Percentiles rank a stretch among this genome's conserved stretches.
Conservation (phyloP, 805 yeast species). For the Starmerella apicola region DNA sequence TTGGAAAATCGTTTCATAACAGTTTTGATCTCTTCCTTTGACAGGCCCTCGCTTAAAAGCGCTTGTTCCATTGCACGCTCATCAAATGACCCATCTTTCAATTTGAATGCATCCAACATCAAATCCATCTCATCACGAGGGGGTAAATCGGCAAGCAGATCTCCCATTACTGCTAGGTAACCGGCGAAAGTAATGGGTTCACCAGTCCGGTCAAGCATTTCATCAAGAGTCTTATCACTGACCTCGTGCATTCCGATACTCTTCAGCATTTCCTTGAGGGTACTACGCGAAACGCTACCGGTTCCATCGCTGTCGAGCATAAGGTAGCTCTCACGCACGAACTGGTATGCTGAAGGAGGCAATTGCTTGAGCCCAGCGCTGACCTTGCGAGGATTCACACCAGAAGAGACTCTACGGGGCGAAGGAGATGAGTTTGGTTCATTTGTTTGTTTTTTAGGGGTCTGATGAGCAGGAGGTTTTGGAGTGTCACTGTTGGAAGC, state of each 20-base stretch:
- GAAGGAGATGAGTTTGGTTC: too few species aligned
- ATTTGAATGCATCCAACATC: slow-evolving; percentile 19
- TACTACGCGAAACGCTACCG: slow-evolving; percentile 19
- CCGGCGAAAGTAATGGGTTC: slow-evolving; percentile 21
- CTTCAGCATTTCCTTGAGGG: slow-evolving; percentile 17
- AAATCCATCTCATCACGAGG: slow-evolving; percentile 18
- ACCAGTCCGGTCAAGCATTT: slow-evolving; percentile 22
- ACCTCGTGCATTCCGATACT: slow-evolving; percentile 18
- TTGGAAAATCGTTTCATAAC: slow-evolving; percentile 15
- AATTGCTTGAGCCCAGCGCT: slow-evolving; percentile 22
- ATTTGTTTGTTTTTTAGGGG: too few species aligned
- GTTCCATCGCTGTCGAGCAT: slow-evolving; percentile 21
- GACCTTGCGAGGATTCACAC: slow-evolving; percentile 19
- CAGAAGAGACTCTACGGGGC: too few species aligned
- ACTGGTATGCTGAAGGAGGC: slow-evolving; percentile 20
- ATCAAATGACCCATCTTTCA: slow-evolving; percentile 17
- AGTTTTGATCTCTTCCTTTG: slow-evolving; percentile 13
- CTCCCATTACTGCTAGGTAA: slow-evolving; percentile 22
- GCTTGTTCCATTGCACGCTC: slow-evolving; percentile 13
- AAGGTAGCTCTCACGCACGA: slow-evolving; percentile 21
- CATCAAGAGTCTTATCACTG: slow-evolving; percentile 12
- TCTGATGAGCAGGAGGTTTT: too few species aligned
- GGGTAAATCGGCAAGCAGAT: slow-evolving; percentile 17
- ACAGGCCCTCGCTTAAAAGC: slow-evolving; percentile 17
- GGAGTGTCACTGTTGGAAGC: too few species aligned